Evolutionary conservation across 1,284 basidiomycete genomes (phyloP), one percentile per base, ranked within the genome.

Genomic region (Fistulina hepatica): DNA sequence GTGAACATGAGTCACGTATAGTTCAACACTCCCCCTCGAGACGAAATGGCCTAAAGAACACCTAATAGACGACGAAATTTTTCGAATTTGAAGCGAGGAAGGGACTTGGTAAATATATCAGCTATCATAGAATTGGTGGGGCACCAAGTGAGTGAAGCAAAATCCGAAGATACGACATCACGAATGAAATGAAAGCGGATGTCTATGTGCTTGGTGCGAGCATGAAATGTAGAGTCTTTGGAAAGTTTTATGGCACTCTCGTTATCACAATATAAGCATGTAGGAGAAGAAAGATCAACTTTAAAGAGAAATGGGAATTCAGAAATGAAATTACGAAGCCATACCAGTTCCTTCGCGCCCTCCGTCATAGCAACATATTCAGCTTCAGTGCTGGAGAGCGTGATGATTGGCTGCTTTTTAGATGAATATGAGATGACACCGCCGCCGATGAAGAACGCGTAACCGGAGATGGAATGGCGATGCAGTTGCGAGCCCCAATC

Each of bases 281-380:
- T 31, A 17, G 28, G 6, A 31, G 6, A 8, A 13, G 28, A 31
- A 13, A 15, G 19, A n/a, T 9, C 48, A 45, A 13, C 23, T 21
- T 30, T 9, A 28, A 43, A 17, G 1, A 43, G 27, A 15, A 30
- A 49, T 46, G 22, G 20, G 13, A 45, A 21, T 11, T 43, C 48
- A 1, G 41, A 2, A 5, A 54, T 36, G 1, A 55, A 38, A 9
- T 30, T 43, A 1, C 45, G 39, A 2, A 56, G 44, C 54, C 53
- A 56, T 9, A 50, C 42, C 12, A 40, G 46, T 44, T 58, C 48
- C 26, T 52, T 51, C 0, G 49, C 33, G 9, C 51, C 45, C 28
- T 56, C 48, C 27, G 52, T 52, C 15, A 47, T 44, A 0, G 53
- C 50, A 10, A 48, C 48, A 35, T 58, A 58, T 40, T 58, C 55